Evolutionary conservation across 805 yeast species (phyloP).

Genomic region (Wickerhamiella sergipiensis): DNA sequence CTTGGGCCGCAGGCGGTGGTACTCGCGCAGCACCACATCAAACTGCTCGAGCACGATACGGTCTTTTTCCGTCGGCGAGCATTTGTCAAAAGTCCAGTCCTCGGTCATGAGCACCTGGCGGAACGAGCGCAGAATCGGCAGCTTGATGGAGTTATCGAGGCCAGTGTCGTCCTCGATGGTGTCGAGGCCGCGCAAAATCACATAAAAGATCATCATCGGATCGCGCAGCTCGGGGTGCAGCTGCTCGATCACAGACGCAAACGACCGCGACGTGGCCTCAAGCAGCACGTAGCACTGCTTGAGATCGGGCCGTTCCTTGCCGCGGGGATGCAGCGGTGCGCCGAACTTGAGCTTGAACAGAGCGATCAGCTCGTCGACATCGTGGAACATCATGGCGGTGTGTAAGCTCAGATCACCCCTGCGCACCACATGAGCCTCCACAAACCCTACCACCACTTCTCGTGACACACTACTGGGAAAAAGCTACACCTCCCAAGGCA

Average conservation of each 20-base stretch:
- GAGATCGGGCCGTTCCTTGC: constrained; percentile 23
- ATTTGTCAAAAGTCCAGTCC: constrained; percentile 72
- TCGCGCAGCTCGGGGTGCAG: constrained; percentile 79
- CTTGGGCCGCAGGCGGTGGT: constrained; percentile 53
- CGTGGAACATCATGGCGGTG: background rate
- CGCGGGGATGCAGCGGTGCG: constrained; percentile 7
- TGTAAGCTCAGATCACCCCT: background rate
- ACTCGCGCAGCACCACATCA: constrained; percentile 53
- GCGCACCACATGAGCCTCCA: too few species aligned
- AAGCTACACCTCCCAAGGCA: too few species aligned
- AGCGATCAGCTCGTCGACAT: constrained; percentile 8
- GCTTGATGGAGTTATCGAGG: constrained; percentile 52
- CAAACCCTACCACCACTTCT: too few species aligned
- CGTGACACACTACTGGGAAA: too few species aligned
- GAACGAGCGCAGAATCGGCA: constrained; percentile 61
- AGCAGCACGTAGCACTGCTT: constrained; percentile 56
- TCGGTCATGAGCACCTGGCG: constrained; percentile 39
- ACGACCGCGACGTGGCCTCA: constrained; percentile 68
- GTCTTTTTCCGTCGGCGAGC: constrained; percentile 65
- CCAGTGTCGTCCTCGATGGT: constrained; percentile 96
- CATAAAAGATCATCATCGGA: constrained; percentile 67
- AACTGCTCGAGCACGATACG: constrained; percentile 71
- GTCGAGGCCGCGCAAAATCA: constrained; percentile 80
- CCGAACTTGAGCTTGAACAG: constrained; percentile 11
- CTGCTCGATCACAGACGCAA: constrained; percentile 86